Evolutionary conservation across 2,329 filamentous ascomycete species (phyloP), one percentile per base, ranked within the genome.

Genomic region (Nothopassalora personata): DNA sequence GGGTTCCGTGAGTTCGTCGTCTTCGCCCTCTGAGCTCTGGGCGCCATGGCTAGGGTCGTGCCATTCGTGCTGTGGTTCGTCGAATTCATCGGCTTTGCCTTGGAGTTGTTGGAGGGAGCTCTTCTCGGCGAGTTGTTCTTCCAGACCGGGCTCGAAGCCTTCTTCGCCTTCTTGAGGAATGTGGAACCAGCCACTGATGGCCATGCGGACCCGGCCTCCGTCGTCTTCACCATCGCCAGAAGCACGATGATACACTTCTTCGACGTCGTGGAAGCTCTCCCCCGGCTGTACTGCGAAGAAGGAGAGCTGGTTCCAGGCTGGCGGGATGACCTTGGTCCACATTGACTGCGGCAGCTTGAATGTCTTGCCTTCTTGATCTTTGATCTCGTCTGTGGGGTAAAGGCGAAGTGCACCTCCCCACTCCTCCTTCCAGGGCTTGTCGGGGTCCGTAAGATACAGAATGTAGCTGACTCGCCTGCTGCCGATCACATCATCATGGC

Each of bases 401-500:
- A 99, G 79, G 57, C 94, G 86, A 67, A 99, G 79, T 0, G 93
- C 93, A 61, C 94, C 94, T 64, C 94, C 94, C 91, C 92, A 99
- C 73, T 90, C 86, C 15, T 89, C 78, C 78, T 93, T 85, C 94
- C 94, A 99, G 5, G 90, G 87, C 60, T 81, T 86, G 70, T 97
- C 93, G 4, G 94, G 94, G 71, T 97, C 91, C 13, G 91, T 93
- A 62, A 99, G 80, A 74, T 99, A 99, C 60, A 99, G 81, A 66
- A 99, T 99, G 75, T 97, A 99, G 80, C 92, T 97, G 69, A 99
- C 87, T 65, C 92, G 87, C 61, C 94, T 84, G 71, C 89, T 96
- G n/a, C 94, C 94, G 74, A 99, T 99, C 61, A 99, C 94, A 76
- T 99, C 94, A 80, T 99, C 94, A 71, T 99, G 94, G 76, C 94